Evolutionary conservation across 495 filamentous ascomycete species (phyloP).

Genomic region (Thermothielavioides terrestris): DNA sequence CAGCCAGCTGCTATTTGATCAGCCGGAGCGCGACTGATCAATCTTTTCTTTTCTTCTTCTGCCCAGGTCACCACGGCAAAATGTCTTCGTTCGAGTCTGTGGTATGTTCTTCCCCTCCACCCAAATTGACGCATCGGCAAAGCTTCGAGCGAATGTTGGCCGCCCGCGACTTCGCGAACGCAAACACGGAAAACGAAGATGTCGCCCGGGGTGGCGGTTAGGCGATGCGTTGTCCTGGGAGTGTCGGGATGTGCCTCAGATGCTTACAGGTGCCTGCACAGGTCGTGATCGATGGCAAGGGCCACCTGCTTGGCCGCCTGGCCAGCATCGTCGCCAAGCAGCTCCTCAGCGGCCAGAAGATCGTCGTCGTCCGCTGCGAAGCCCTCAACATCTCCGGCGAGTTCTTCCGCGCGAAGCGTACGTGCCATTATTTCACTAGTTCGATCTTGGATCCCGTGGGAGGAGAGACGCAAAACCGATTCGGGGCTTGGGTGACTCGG

Average conservation of each 20-base stretch:
- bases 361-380: constrained; percentile 97
- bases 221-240: background rate
- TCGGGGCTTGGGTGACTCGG: too few relatives aligned
- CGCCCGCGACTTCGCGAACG: background rate
- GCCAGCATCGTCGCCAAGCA: constrained; percentile 99
- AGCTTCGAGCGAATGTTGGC: background rate
- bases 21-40: constrained; percentile 31
- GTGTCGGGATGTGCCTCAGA: background rate
- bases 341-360: constrained; percentile 98
- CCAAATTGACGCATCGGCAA: constrained; percentile 3
- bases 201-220: background rate
- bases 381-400: constrained; percentile 99
- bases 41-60: constrained; percentile 27
- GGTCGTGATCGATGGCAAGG: constrained; percentile 99
- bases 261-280: constrained; percentile 29
- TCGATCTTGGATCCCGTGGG: background rate
- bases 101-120: constrained; percentile 53
- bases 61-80: constrained; percentile 46
- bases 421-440: constrained; percentile 40
- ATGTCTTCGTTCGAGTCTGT: constrained; percentile 98
- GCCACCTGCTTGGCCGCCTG: constrained; percentile 97
- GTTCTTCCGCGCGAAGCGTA: constrained; percentile 99
- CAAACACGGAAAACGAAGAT: background rate
- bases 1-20: constrained; percentile 29
- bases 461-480: too few relatives aligned